phyloP scores from a whole-genome alignment of 345 rosid genomes.

The Alliaria petiolata region DNA sequence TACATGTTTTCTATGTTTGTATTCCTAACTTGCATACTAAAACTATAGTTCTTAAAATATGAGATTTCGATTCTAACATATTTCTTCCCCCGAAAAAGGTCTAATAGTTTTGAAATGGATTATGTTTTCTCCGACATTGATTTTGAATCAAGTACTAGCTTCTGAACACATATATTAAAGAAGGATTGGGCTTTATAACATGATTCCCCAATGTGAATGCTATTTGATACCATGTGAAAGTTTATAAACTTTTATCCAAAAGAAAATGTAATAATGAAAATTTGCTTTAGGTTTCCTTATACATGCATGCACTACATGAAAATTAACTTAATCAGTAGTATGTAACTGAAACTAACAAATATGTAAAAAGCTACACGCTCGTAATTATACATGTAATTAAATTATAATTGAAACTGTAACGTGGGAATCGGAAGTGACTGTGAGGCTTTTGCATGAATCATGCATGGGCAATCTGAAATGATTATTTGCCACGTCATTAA shows the following conservation, averaged over 20 bases:
- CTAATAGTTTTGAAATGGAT: background rate
- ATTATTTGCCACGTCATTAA: conserved; percentile 4
- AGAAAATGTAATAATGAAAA: background rate
- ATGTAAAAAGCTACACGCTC: background rate
- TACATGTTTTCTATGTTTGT: background rate
- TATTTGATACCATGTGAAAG: background rate
- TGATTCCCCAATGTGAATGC: background rate
- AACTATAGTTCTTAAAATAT: background rate
- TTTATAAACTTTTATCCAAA: background rate
- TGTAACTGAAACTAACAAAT: background rate
- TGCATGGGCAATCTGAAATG: conserved; percentile 19
- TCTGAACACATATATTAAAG: background rate
- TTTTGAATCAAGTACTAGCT: background rate
- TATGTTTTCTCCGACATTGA: background rate
- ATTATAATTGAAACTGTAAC: background rate
- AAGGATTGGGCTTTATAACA: background rate
- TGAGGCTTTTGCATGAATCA: conserved; percentile 18
- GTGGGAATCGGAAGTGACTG: background rate
- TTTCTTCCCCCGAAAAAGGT: too few species aligned
- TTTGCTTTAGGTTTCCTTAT: background rate
- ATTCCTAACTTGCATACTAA: background rate
- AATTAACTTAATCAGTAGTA: background rate
- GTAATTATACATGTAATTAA: background rate
- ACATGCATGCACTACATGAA: background rate
- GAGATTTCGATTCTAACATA: background rate